Base-by-base conservation (phyloP, 1,284 basidiomycete genomes). In the Cutaneotrichosporon arboriforme region DNA sequence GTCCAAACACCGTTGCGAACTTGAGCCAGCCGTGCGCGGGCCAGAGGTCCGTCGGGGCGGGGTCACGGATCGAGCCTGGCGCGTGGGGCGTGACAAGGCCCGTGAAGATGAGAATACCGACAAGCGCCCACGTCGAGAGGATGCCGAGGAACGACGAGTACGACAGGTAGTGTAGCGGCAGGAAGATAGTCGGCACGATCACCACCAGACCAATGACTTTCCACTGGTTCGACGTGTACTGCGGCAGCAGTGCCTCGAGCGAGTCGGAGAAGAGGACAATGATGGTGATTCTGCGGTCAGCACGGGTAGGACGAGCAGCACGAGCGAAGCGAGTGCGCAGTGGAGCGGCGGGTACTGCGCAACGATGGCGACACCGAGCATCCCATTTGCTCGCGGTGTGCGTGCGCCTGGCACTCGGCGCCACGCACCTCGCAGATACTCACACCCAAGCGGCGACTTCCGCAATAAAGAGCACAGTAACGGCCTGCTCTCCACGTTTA, bases 251-350 rank as follows among this genome's bases (percentile, higher is more conserved):
- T 7, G 81, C 81, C 65, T 87, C 81, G 61, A 93, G 70, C 14
- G 87, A 88, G 74, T 94, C 91, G 22, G 84, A 87, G 58, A 85
- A 89, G 10, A 94, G 73, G 1, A 90, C 88, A 42, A 93, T 82
- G 4, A 92, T 81, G 39, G 90, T 81, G 41, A 92, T 86, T 59
- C 88, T 89, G 62, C 1, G 33, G 4, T 39, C 21, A 42, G 41
- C 54, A 33, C 14, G 45, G n/a, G 26, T 10, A 10, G 26, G 7
- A 31, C 26, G 26, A 31, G 26, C 26, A 10, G n/a, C n/a, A n/a
- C n/a, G n/a, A n/a, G n/a, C n/a, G n/a, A n/a, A n/a, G n/a, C n/a
- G n/a, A n/a, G n/a, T n/a, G n/a, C n/a, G n/a, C n/a, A n/a, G n/a
- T n/a, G n/a, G n/a, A n/a, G n/a, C n/a, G n/a, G n/a, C n/a, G n/a